phyloP scores from a whole-genome alignment of 495 filamentous ascomycete species.

The Penicillium lividum region DNA sequence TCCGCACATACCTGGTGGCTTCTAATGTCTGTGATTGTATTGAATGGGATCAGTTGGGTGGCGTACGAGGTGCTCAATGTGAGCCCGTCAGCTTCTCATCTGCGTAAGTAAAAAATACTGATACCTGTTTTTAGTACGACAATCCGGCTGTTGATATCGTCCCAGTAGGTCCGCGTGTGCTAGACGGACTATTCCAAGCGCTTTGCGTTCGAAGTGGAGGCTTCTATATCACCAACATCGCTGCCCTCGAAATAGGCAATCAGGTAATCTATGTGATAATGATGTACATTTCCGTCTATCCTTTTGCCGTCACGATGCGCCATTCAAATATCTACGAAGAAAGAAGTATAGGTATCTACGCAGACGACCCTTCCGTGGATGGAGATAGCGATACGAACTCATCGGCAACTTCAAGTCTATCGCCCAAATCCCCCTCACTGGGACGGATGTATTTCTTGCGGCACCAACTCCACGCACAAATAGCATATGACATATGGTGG shows the following conservation, averaged over 20 bases:
- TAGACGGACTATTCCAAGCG: constrained; percentile 85
- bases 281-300: constrained; percentile 72
- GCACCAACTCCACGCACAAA: constrained; percentile 71
- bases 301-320: constrained; percentile 58
- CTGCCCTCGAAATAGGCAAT: neutral
- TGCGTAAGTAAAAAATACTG: neutral
- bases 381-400: neutral
- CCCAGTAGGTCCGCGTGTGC: constrained; percentile 40
- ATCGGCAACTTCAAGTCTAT: constrained; percentile 12
- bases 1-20: constrained; percentile 79
- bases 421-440: constrained; percentile 23
- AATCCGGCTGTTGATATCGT: neutral
- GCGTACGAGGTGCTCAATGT: constrained; percentile 72
- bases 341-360: constrained; percentile 68
- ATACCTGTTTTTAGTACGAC: neutral
- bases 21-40: constrained; percentile 65
- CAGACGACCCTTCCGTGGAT: constrained; percentile 28
- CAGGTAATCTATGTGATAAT: constrained; percentile 60
- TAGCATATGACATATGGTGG: constrained; percentile 88
- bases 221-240: constrained; percentile 41
- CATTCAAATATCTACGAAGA: constrained; percentile 80
- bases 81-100: constrained; percentile 29
- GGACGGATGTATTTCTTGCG: constrained; percentile 53
- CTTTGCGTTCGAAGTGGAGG: constrained; percentile 74
- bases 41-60: constrained; percentile 82